Evolutionary conservation across 2,329 filamentous ascomycete species (phyloP).

Genomic region (Parascedosporium putredinis): DNA sequence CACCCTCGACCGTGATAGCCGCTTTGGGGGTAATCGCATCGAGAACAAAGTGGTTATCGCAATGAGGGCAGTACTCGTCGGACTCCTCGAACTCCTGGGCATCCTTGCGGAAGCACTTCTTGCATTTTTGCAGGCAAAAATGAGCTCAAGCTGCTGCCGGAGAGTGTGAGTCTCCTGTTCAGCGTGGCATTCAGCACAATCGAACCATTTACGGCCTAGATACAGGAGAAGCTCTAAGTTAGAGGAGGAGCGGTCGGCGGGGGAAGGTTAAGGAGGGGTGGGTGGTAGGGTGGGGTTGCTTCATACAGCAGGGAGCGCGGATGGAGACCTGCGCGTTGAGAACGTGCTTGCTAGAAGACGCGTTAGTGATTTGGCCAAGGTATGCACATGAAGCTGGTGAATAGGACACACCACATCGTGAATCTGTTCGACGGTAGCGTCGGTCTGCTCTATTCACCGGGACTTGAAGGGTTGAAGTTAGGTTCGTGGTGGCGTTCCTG

Average conservation of each 20-base stretch:
- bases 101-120: slow-evolving; percentile 95
- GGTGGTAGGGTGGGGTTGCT: slow-evolving; percentile 23
- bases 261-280: not conserved
- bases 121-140: slow-evolving; percentile 98
- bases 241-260: not conserved
- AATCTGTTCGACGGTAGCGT: not conserved
- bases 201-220: slow-evolving; percentile 90
- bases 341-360: slow-evolving; percentile 70
- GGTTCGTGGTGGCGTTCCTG: not conserved
- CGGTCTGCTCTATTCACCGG: no score
- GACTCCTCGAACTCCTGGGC: slow-evolving; percentile 85
- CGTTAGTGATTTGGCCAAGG: not conserved
- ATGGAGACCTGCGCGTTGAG: slow-evolving; percentile 97
- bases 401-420: not conserved
- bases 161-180: slow-evolving; percentile 73
- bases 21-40: slow-evolving; percentile 80
- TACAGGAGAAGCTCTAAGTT: not conserved
- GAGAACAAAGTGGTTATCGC: slow-evolving; percentile 95
- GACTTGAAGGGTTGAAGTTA: not conserved
- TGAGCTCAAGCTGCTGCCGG: slow-evolving; percentile 73
- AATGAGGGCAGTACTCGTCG: slow-evolving; percentile 98
- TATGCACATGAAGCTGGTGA: not conserved
- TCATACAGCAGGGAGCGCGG: slow-evolving; percentile 89
- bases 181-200: slow-evolving; percentile 88
- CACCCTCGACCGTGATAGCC: slow-evolving; percentile 76